Evolutionary conservation across 768 basidiomycete species (phyloP).

Genomic region (Podaxis sp.): DNA sequence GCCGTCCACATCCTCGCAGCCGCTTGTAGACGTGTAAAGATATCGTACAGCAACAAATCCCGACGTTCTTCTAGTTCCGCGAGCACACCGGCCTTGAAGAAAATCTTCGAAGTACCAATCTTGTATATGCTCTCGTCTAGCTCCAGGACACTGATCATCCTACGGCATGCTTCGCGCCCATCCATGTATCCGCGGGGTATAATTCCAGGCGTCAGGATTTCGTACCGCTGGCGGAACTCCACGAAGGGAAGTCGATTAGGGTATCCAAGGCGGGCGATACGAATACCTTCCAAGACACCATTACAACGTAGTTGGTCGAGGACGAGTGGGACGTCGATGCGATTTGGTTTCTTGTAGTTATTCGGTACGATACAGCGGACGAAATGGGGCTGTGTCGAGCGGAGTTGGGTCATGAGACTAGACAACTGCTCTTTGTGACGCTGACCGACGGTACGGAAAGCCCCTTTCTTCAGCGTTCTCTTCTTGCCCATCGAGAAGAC

Average conservation of each 20-base stretch:
- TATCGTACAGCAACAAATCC: constrained; percentile 81
- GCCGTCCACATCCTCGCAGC: constrained; percentile 81
- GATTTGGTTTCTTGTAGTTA: constrained; percentile 81
- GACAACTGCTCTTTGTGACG: constrained; percentile 94
- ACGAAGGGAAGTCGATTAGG: constrained; percentile 96
- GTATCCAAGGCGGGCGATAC: constrained; percentile 95
- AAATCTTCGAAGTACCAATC: constrained; percentile 95
- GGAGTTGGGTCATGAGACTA: constrained; percentile 86
- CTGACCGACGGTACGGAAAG: constrained; percentile 93
- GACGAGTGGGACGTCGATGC: constrained; percentile 90
- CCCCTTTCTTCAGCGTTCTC: constrained; percentile 86
- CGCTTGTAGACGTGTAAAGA: constrained; percentile 88
- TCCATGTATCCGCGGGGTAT: constrained; percentile 97
- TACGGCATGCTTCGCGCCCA: constrained; percentile 87
- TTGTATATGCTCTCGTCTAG: constrained; percentile 82
- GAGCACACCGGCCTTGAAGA: constrained; percentile 97
- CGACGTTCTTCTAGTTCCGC: constrained; percentile 94
- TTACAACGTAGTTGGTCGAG: constrained; percentile 97
- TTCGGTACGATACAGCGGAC: constrained; percentile 98
- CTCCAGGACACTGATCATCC: constrained; percentile 87
- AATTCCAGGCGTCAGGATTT: constrained; percentile 89
- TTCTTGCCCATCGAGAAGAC: constrained; percentile 55
- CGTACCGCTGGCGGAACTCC: constrained; percentile 96
- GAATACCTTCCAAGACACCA: constrained; percentile 97
- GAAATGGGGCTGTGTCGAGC: constrained; percentile 96